Base-by-base conservation (phyloP, 2,329 filamentous ascomycete genomes). In the Arachnomyces sp. region DNA sequence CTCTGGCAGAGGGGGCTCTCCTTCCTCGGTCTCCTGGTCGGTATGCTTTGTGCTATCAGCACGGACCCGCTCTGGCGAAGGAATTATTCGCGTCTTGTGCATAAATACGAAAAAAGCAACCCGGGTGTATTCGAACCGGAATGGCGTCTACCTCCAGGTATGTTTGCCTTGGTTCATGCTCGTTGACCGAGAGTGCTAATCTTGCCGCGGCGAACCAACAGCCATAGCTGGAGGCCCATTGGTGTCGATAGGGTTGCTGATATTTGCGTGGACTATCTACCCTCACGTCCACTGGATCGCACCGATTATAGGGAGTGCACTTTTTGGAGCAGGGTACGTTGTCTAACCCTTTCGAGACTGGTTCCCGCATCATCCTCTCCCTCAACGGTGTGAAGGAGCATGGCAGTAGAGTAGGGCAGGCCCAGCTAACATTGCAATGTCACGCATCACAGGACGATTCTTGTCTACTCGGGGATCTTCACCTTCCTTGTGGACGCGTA, bases 261-360 rank as follows among this genome's bases (percentile, higher is more conserved):
- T 85, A 65, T 94, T 94, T 63, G 87, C 79, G 7, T 94, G 87
- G 84, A 88, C 84, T 3, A 82, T 83, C 11, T 89, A 81, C 58
- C 61, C 79, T 37, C 49, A 59, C 2, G 75, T 94, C 36, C 82
- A 86, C 62, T 90, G 80, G 80, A 82, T 85, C 45, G 72, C 80
- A 34, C 81, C 83, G 17, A 81, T 87, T 49, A 80, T 89, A 61
- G 84, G 81, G 14, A 82, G 79, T 18, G 71, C 61, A 31, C 67
- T 89, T 33, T 89, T 88, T 64, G 83, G 80, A 42, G 67, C 72
- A 57, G 84, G 76, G 78, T 83, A 68, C 69, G 79, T 72, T 43
- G 40, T 38, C 29, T 28, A 35, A 49, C 42, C 41, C 44, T 35
- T 42, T 39, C 43, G 38, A 30, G 17, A 15, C 29, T 40, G 17